Evolutionary conservation across 768 basidiomycete genomes (phyloP).

Genomic region (Amanita pseudoporphyria): DNA sequence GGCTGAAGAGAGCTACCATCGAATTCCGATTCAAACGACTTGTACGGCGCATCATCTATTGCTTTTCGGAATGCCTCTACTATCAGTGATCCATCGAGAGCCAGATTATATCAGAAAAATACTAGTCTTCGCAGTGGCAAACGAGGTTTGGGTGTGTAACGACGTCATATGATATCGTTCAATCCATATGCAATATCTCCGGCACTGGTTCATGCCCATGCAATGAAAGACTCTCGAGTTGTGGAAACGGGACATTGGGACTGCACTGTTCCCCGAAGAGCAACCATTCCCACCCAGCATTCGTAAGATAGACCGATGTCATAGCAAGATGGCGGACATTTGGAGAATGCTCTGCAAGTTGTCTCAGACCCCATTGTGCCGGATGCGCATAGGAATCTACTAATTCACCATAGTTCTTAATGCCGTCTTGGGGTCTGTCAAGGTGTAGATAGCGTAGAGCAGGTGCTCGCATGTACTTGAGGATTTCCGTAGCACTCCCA

Average conservation of each 20-base stretch:
- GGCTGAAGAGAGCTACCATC: too few relatives aligned
- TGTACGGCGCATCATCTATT: too few relatives aligned
- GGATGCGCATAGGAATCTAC: too few relatives aligned
- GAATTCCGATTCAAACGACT: too few relatives aligned
- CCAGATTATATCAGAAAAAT: not conserved
- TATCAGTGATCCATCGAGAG: not conserved
- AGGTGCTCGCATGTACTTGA: conserved; percentile 6
- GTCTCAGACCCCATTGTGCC: not conserved
- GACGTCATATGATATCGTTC: not conserved
- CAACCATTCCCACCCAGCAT: conserved; percentile 1
- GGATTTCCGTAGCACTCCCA: conserved; percentile 3
- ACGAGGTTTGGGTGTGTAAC: not conserved
- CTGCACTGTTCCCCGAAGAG: not conserved
- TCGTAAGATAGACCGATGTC: not conserved
- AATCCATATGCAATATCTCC: not conserved
- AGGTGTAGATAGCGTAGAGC: conserved; percentile 6
- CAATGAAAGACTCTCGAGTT: not conserved
- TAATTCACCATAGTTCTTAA: too few relatives aligned
- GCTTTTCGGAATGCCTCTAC: too few relatives aligned
- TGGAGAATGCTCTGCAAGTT: not conserved
- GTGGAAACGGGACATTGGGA: not conserved
- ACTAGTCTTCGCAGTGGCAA: not conserved
- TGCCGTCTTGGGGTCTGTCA: conserved; percentile 2
- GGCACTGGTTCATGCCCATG: not conserved
- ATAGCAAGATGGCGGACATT: not conserved